phyloP scores from a whole-genome alignment of 768 basidiomycete species.

The Tephrocybe sp. region DNA sequence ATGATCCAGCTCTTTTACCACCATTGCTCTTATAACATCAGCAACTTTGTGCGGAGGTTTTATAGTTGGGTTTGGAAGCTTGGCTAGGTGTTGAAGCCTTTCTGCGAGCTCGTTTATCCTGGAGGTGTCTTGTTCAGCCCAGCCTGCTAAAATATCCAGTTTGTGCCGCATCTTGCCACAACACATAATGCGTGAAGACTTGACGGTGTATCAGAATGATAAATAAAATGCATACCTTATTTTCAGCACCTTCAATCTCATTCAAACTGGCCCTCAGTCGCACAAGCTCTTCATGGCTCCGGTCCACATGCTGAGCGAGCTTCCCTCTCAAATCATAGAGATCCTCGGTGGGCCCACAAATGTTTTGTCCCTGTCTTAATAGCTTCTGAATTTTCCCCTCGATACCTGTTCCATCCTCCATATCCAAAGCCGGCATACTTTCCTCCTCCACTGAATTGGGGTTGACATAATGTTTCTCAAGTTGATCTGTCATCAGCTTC shows the following conservation, averaged over 20 bases:
- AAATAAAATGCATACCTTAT: slow-evolving; percentile 2
- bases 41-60: neutral
- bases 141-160: slow-evolving; percentile 1
- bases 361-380: too few species aligned
- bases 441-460: neutral
- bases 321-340: neutral
- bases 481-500: neutral
- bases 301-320: neutral
- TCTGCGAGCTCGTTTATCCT: slow-evolving; percentile 1
- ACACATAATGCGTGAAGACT: neutral
- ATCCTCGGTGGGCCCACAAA: neutral
- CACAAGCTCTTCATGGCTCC: neutral
- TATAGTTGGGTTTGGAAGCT: slow-evolving; percentile 3
- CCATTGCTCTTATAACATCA: neutral
- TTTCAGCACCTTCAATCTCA: slow-evolving; percentile 1
- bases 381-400: neutral
- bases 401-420: neutral
- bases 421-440: neutral
- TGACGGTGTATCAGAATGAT: neutral
- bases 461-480: neutral
- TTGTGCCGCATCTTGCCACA: slow-evolving; percentile 3
- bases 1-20: neutral
- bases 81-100: neutral
- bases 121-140: slow-evolving; percentile 1
- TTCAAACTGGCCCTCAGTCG: slow-evolving; percentile 1